Percentiles rank a stretch among this genome's conserved stretches.
Conservation (phyloP, 345 rosid genomes). For the Corchorus olitorius region DNA sequence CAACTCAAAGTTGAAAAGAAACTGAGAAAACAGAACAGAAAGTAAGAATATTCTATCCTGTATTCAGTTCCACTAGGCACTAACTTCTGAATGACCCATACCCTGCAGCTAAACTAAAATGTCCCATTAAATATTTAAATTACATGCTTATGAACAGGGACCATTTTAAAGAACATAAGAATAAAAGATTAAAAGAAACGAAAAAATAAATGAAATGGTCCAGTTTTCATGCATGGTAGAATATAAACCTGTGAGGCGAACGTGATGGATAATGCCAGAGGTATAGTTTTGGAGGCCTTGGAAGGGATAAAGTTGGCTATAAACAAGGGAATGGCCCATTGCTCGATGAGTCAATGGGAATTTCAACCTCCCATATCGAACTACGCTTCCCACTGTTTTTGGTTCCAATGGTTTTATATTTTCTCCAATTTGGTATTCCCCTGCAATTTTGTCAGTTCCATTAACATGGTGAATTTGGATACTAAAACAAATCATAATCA, state of each 20-base stretch:
- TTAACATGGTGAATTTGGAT: not conserved
- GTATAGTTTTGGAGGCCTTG: constrained; percentile 85
- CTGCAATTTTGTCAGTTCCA: constrained; percentile 34
- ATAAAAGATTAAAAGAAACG: not conserved
- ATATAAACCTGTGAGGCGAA: constrained; percentile 65
- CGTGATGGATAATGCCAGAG: constrained; percentile 95
- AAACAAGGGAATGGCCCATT: constrained; percentile 65
- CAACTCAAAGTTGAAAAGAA: too few relatives aligned
- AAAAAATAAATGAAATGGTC: not conserved
- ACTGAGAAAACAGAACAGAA: too few relatives aligned
- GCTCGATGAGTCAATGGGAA: constrained; percentile 44
- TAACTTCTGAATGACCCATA: too few relatives aligned
- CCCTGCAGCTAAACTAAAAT: too few relatives aligned
- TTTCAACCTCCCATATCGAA: constrained; percentile 48
- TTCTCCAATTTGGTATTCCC: constrained; percentile 77
- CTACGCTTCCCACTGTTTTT: constrained; percentile 55
- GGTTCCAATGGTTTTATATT: constrained; percentile 67
- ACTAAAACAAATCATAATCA: too few relatives aligned
- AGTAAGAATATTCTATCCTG: too few relatives aligned
- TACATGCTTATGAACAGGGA: too few relatives aligned
- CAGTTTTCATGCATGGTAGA: not conserved
- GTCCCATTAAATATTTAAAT: too few relatives aligned
- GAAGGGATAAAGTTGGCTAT: constrained; percentile 82
- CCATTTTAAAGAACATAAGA: too few relatives aligned
- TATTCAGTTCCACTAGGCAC: too few relatives aligned